Evolutionary conservation across 768 basidiomycete genomes (phyloP).

Genomic region (Paxillus involutus): DNA sequence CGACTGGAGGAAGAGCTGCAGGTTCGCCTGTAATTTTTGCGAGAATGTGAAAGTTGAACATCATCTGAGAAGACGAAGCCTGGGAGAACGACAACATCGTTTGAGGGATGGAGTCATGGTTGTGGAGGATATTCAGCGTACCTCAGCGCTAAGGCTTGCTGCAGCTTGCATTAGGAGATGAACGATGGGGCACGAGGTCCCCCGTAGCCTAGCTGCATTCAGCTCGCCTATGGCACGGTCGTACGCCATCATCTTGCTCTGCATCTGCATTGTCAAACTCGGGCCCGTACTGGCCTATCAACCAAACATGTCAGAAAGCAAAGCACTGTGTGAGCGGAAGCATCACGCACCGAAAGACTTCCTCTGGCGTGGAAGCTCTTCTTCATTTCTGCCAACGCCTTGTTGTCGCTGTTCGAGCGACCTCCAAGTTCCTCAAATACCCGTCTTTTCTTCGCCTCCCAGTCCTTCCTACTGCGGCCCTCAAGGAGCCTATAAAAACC

Average conservation of each 20-base stretch:
- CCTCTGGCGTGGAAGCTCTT: constrained; percentile 61
- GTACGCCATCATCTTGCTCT: constrained; percentile 95
- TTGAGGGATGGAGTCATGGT: not conserved
- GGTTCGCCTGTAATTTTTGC: constrained; percentile 77
- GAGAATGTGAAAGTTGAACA: constrained; percentile 72
- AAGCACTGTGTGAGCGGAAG: not conserved
- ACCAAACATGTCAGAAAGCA: constrained; percentile 5
- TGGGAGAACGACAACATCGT: constrained; percentile 19
- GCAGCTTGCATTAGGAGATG: constrained; percentile 73
- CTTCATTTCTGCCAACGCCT: constrained; percentile 57
- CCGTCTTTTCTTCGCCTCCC: constrained; percentile 88
- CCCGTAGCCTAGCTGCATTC: constrained; percentile 70
- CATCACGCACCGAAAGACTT: constrained; percentile 46
- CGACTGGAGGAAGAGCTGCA: constrained; percentile 69
- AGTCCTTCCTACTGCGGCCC: constrained; percentile 72
- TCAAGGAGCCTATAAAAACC: constrained; percentile 83
- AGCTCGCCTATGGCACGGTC: constrained; percentile 79
- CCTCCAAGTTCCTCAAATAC: constrained; percentile 90
- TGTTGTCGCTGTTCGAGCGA: constrained; percentile 54
- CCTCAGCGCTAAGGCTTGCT: constrained; percentile 55
- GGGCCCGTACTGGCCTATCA: constrained; percentile 46
- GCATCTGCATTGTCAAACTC: constrained; percentile 73
- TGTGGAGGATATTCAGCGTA: constrained; percentile 22
- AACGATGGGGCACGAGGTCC: constrained; percentile 73
- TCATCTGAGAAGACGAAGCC: constrained; percentile 57